phyloP scores from a whole-genome alignment of 768 basidiomycete species.

The Termitomyces sp. region DNA sequence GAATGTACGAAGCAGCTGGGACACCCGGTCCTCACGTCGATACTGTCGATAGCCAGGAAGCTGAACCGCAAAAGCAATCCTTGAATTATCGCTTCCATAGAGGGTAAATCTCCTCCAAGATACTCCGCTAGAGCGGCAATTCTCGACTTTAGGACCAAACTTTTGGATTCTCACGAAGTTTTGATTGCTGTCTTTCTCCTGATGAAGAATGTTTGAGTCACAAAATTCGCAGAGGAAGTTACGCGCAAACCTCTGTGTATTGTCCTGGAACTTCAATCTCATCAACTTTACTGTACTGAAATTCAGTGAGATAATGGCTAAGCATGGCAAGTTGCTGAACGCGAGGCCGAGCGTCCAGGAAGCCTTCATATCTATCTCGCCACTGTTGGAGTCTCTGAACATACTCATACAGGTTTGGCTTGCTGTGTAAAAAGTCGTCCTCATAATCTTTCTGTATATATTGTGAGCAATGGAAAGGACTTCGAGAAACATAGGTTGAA shows the following conservation, averaged over 20 bases:
- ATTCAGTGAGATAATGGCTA: constrained; percentile 93
- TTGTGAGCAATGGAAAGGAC: background rate
- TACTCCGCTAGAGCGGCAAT: constrained; percentile 78
- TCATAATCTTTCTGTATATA: constrained; percentile 74
- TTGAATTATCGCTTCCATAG: constrained; percentile 87
- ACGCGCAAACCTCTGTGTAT: constrained; percentile 85
- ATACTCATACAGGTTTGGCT: constrained; percentile 81
- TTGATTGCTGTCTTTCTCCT: constrained; percentile 95
- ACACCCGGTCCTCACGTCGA: constrained; percentile 88
- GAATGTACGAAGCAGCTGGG: constrained; percentile 91
- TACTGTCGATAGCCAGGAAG: constrained; percentile 79
- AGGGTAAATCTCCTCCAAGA: constrained; percentile 90
- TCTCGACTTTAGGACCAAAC: constrained; percentile 87
- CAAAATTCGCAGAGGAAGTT: background rate
- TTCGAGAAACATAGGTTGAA: background rate
- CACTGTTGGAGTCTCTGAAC: constrained; percentile 86
- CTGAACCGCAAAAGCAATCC: constrained; percentile 87
- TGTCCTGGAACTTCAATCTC: constrained; percentile 99
- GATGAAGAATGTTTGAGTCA: constrained; percentile 6
- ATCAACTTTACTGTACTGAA: constrained; percentile 96
- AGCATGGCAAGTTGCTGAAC: constrained; percentile 79
- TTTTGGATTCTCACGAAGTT: constrained; percentile 88
- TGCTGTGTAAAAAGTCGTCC: constrained; percentile 79
- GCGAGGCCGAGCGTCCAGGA: constrained; percentile 78
- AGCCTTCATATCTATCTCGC: constrained; percentile 85